Conservation (phyloP, 768 basidiomycete species). For the Leccinum variicolor region DNA sequence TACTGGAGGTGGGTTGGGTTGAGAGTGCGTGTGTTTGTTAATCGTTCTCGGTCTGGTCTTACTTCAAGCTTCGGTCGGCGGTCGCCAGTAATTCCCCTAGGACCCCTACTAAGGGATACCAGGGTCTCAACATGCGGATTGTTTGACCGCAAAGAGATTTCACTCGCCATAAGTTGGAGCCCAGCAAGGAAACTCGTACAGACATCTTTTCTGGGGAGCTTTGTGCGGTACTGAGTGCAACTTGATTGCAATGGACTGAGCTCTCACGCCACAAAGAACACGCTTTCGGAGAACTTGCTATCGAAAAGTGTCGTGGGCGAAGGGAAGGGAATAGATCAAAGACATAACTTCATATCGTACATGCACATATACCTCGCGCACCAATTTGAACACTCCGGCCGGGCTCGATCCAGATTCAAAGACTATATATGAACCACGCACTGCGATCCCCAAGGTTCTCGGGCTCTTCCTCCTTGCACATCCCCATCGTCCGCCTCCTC, state of each 20-base stretch:
- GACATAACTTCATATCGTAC: neutral
- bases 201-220: no score
- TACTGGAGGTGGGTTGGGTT: no score
- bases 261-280: neutral
- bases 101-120: neutral
- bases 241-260: conserved; percentile 43
- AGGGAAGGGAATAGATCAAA: conserved; percentile 85
- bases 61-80: no score
- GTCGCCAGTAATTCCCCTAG: no score
- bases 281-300: conserved; percentile 73
- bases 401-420: neutral
- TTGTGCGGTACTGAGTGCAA: no score
- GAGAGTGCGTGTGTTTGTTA: no score
- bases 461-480: neutral
- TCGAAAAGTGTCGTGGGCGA: conserved; percentile 87
- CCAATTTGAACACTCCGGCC: neutral
- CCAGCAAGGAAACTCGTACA: no score
- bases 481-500: neutral
- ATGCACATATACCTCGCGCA: neutral
- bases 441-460: neutral
- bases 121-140: neutral
- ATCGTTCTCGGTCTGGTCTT: no score
- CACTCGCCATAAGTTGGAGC: conserved; percentile 61
- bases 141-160: neutral
- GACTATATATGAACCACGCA: neutral